A percentile compares a stretch with the other conserved stretches of the same genome.
These are phyloP conservation scores for Rhodamnia argentea DNA, from an alignment of 345 rosid genomes.

Conservation along the genomic window DNA sequence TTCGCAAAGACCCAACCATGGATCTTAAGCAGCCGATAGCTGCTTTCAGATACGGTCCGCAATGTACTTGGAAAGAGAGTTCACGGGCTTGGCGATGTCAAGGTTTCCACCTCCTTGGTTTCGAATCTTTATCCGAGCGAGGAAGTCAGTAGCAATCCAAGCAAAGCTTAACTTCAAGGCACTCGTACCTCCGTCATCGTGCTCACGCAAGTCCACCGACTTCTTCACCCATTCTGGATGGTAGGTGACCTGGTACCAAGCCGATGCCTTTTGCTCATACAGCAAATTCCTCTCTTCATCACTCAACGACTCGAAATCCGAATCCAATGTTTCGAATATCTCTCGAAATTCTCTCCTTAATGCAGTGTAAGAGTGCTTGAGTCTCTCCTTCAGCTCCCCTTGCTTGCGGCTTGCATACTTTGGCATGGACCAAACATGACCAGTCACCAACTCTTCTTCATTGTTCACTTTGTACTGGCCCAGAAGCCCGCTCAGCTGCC, in stretches of 20 bases:
- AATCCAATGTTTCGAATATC: constrained; percentile 38
- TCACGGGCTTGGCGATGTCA: constrained; percentile 43
- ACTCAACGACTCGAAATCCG: constrained; percentile 25
- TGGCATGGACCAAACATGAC: constrained; percentile 94
- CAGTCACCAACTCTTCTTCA: constrained; percentile 94
- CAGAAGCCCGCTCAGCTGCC: constrained; percentile 63
- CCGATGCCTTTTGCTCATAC: constrained; percentile 79
- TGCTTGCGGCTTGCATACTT: constrained; percentile 50
- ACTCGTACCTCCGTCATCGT: constrained; percentile 5
- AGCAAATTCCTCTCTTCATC: constrained; percentile 45
- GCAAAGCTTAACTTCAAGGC: constrained; percentile 56
- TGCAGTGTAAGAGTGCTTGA: constrained; percentile 53
- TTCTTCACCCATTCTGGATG: constrained; percentile 63
- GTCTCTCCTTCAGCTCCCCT: constrained; percentile 67
- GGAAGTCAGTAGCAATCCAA: constrained; percentile 82
- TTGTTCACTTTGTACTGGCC: constrained; percentile 68
- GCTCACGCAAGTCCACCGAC: not conserved
- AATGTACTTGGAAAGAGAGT: constrained; percentile 45
- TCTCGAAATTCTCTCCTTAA: constrained; percentile 67
- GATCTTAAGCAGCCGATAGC: not conserved
- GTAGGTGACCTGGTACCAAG: constrained; percentile 88
- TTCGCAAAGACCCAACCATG: not conserved
- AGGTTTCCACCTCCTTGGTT: constrained; percentile 8
- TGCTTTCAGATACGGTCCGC: constrained; percentile 33
- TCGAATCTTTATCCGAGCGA: constrained; percentile 59